Conservation (phyloP, 345 rosid species). For the Odontarrhena argentea region DNA sequence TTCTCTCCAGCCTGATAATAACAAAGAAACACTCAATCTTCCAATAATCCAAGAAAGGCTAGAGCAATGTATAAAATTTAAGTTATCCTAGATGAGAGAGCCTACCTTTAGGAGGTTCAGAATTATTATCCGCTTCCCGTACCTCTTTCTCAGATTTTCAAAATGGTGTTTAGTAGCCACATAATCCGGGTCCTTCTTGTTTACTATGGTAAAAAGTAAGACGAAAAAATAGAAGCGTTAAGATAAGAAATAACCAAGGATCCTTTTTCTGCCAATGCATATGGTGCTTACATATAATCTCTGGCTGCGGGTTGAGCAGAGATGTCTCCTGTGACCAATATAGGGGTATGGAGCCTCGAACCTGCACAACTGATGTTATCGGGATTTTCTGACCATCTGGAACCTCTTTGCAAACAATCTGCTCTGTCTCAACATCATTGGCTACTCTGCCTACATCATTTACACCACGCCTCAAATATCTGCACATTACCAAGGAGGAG, state of each 20-base stretch:
- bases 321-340: conserved; percentile 95
- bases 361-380: conserved; percentile 86
- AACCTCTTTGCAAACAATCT: conserved; percentile 76
- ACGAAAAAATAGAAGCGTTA: conserved; percentile 26
- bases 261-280: not conserved
- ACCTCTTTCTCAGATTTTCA: conserved; percentile 75
- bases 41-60: conserved; percentile 13
- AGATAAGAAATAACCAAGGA: conserved; percentile 1
- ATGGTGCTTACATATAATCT: conserved; percentile 65
- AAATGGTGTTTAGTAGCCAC: conserved; percentile 81
- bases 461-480: conserved; percentile 92
- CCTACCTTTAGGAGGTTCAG: conserved; percentile 83
- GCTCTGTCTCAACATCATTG: conserved; percentile 97
- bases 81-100: conserved; percentile 7
- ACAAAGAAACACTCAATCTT: conserved; percentile 30
- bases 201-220: conserved; percentile 49
- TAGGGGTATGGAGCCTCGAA: conserved; percentile 91
- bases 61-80: conserved; percentile 12
- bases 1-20: conserved; percentile 60
- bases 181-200: conserved; percentile 63
- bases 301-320: conserved; percentile 72
- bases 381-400: conserved; percentile 58
- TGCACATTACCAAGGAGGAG: conserved; percentile 38
- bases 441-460: conserved; percentile 89
- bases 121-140: conserved; percentile 78